A percentile compares a stretch with the other conserved stretches of the same genome.
These are phyloP conservation scores for Phanerodontia chrysosporium DNA, from an alignment of 768 basidiomycete species.

Conservation along the genomic window DNA sequence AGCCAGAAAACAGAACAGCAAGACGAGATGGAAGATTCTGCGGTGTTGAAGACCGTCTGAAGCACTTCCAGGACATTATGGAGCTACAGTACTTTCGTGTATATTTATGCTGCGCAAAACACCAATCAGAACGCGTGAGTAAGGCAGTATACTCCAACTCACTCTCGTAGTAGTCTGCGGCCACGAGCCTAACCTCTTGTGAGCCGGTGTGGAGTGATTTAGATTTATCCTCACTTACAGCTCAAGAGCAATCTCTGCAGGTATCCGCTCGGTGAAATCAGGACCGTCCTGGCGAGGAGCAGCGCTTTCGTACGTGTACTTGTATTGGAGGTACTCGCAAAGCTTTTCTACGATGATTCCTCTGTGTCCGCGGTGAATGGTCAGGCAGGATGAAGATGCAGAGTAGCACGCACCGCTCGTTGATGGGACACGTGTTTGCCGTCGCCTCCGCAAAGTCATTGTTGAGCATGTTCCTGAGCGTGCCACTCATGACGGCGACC, in stretches of 20 bases:
- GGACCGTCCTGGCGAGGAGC: slow-evolving; percentile 77
- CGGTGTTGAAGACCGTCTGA: not conserved
- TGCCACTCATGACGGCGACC: slow-evolving; percentile 75
- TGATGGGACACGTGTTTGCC: slow-evolving; percentile 63
- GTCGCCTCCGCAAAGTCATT: slow-evolving; percentile 69
- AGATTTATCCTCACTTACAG: slow-evolving; percentile 50
- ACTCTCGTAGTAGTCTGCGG: slow-evolving; percentile 69
- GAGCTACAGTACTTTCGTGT: not conserved
- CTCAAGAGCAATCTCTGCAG: slow-evolving; percentile 85
- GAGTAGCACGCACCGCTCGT: slow-evolving; percentile 56
- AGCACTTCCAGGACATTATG: not conserved
- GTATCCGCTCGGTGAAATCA: slow-evolving; percentile 80
- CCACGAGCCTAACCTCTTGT: slow-evolving; percentile 39
- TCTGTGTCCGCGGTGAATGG: slow-evolving; percentile 20
- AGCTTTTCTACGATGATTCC: slow-evolving; percentile 79
- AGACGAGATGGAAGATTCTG: not conserved
- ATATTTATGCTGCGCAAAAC: not conserved
- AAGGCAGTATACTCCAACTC: slow-evolving; percentile 1
- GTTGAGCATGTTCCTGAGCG: slow-evolving; percentile 77
- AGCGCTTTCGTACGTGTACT: slow-evolving; percentile 68
- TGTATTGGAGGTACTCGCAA: slow-evolving; percentile 87
- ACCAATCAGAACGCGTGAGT: not conserved
- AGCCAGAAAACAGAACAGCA: no score
- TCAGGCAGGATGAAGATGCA: not conserved
- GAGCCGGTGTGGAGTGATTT: not conserved